These are phyloP conservation scores for Yamadazyma spencermartinsiae DNA, from an alignment of 1,139 yeast genomes.

Conservation along the genomic window DNA sequence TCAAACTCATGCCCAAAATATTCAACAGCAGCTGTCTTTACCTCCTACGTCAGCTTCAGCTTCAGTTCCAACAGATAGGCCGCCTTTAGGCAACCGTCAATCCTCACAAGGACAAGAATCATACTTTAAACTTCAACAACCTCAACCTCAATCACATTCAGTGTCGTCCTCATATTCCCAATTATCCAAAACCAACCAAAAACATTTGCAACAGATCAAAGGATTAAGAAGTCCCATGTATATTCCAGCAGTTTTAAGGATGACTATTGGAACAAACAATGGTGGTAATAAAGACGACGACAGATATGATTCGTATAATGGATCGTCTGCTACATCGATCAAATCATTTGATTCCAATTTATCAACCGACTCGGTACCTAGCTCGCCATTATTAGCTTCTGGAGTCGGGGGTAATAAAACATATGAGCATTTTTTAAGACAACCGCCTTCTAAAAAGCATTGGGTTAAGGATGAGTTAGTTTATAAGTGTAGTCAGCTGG, in stretches of 20 bases:
- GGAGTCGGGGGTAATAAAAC: slow-evolving; percentile 18
- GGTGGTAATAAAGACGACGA: slow-evolving; percentile 6
- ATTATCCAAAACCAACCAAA: slow-evolving; percentile 5
- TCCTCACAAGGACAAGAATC: slow-evolving; percentile 16
- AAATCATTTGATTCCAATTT: slow-evolving; percentile 38
- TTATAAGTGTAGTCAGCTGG: slow-evolving; percentile 54
- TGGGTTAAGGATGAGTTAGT: slow-evolving; percentile 78
- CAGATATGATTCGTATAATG: slow-evolving; percentile 17
- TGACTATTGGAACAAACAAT: slow-evolving; percentile 23
- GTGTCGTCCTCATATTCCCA: slow-evolving; percentile 1
- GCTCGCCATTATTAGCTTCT: slow-evolving; percentile 13
- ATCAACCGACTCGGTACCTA: slow-evolving; percentile 30
- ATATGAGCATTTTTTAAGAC: slow-evolving; percentile 31
- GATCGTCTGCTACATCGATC: slow-evolving; percentile 27
- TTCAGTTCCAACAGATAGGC: slow-evolving; percentile 3
- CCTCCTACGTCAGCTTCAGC: slow-evolving; percentile 2
- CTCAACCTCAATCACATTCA: slow-evolving; percentile 5
- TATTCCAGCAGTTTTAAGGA: slow-evolving; percentile 84
- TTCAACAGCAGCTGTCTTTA: slow-evolving; percentile 1
- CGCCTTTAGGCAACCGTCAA: slow-evolving; percentile 2
- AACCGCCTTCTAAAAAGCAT: slow-evolving; percentile 64
- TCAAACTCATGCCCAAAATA: slow-evolving; percentile 5
- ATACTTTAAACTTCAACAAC: slow-evolving; percentile 6
- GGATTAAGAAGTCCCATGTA: slow-evolving; percentile 83
- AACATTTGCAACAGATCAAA: slow-evolving; percentile 53